Percentiles rank a stretch among this genome's conserved stretches.
Conservation (phyloP, 2,329 filamentous ascomycete genomes). For the Claviceps digitariae region DNA sequence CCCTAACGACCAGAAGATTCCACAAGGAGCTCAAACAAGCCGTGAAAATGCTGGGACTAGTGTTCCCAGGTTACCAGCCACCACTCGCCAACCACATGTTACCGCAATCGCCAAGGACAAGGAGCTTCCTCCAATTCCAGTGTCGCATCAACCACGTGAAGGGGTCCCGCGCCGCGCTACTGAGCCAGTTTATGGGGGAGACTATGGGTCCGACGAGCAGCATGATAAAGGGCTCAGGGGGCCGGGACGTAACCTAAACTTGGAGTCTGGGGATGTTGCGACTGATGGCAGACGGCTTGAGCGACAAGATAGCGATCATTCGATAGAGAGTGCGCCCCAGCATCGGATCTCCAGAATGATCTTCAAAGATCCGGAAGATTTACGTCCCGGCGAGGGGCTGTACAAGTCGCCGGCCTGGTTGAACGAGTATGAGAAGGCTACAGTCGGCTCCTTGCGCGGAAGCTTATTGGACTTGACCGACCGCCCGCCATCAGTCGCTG, state of each 20-base stretch:
- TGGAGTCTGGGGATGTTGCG: slow-evolving; percentile 8
- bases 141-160: slow-evolving; percentile 2
- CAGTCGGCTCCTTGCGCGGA: slow-evolving; percentile 45
- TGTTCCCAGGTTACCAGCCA: slow-evolving; percentile 1
- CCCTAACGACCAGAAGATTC: slow-evolving; percentile 36
- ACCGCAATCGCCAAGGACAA: slow-evolving; percentile 15
- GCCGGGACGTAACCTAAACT: neutral
- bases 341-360: slow-evolving; percentile 27
- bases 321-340: slow-evolving; percentile 17
- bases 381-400: slow-evolving; percentile 36
- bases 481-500: slow-evolving; percentile 21
- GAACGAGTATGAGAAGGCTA: slow-evolving; percentile 60
- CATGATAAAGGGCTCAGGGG: slow-evolving; percentile 9
- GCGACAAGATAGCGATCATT: slow-evolving; percentile 18
- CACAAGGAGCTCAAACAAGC: slow-evolving; percentile 15
- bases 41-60: slow-evolving; percentile 25
- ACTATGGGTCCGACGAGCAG: slow-evolving; percentile 16
- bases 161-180: slow-evolving; percentile 17
- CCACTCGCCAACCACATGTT: slow-evolving; percentile 3
- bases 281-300: slow-evolving; percentile 12
- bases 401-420: slow-evolving; percentile 49
- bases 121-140: slow-evolving; percentile 15
- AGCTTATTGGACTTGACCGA: slow-evolving; percentile 46
- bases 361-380: slow-evolving; percentile 27
- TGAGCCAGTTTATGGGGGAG: slow-evolving; percentile 15